A percentile compares a stretch with the other conserved stretches of the same genome.
Evolutionary conservation across 352 stramenopile species (phyloP).

Genomic region (Pythium phragmitis): DNA sequence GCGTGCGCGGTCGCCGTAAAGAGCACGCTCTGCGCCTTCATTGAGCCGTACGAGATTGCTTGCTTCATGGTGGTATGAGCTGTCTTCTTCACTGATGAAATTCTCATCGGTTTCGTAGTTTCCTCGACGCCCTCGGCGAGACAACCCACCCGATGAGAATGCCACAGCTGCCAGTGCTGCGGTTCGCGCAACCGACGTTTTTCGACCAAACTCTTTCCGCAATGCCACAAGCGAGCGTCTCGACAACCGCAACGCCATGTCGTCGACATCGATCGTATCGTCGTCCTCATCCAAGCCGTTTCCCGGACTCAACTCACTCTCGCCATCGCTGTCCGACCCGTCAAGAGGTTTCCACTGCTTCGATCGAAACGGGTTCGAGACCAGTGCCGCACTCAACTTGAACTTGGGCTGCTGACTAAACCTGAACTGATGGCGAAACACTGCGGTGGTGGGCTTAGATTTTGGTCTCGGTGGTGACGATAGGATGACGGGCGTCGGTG

Average conservation of each 20-base stretch:
- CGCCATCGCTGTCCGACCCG: constrained; percentile 49
- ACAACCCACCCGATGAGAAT: neutral
- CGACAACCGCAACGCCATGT: constrained; percentile 22
- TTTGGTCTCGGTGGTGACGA: neutral
- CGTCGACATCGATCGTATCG: constrained; percentile 19
- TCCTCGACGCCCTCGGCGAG: neutral
- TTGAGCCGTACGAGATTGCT: constrained; percentile 24
- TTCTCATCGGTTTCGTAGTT: too few species aligned
- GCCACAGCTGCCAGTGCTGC: constrained; percentile 9
- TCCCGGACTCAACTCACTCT: constrained; percentile 12
- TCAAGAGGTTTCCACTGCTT: constrained; percentile 26
- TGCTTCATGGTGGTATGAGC: neutral
- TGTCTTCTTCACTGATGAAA: neutral
- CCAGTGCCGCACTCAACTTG: constrained; percentile 17
- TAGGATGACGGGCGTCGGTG: neutral
- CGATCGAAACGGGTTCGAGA: constrained; percentile 18
- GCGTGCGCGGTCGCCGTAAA: constrained; percentile 38
- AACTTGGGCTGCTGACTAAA: constrained; percentile 30
- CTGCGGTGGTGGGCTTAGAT: constrained; percentile 4
- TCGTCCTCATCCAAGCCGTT: constrained; percentile 25
- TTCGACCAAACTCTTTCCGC: constrained; percentile 14
- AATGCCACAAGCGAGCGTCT: constrained; percentile 5
- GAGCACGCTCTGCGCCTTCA: constrained; percentile 37
- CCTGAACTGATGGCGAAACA: constrained; percentile 20
- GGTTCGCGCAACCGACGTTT: neutral